Evolutionary conservation across 2,329 filamentous ascomycete species (phyloP).

Genomic region (Dothideomycetes sp.): DNA sequence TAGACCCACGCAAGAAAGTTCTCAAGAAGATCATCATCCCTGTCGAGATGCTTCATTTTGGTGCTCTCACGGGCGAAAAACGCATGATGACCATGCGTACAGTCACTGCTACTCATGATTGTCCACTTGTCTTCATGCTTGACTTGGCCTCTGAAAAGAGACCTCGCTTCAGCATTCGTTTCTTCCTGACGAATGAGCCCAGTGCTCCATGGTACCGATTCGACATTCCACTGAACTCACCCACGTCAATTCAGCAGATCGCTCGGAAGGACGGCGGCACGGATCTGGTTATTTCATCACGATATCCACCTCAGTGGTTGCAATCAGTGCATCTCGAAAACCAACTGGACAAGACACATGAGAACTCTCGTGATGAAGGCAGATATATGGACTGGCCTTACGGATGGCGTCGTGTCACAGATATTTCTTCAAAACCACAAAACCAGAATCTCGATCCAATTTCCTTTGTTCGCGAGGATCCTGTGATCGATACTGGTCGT

Average conservation of each 20-base stretch:
- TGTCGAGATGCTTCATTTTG: conserved; percentile 47
- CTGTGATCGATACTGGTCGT: conserved; percentile 32
- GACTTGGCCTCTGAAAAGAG: conserved; percentile 5
- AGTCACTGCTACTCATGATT: conserved; percentile 16
- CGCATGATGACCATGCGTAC: conserved; percentile 53
- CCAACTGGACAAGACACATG: conserved; percentile 28
- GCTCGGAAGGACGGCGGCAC: background rate
- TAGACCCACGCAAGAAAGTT: conserved; percentile 5
- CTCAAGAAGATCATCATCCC: conserved; percentile 18
- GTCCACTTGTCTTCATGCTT: conserved; percentile 11
- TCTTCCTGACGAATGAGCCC: conserved; percentile 6
- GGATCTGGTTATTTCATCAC: conserved; percentile 27
- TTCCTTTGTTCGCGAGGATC: conserved; percentile 6
- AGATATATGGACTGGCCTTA: conserved; percentile 46
- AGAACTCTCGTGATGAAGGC: conserved; percentile 32
- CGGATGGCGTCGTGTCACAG: conserved; percentile 55
- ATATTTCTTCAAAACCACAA: conserved; percentile 42
- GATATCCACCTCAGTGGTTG: conserved; percentile 31
- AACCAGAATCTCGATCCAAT: conserved; percentile 9
- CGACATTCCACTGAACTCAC: conserved; percentile 3
- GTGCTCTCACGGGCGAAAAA: conserved; percentile 45
- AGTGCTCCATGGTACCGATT: conserved; percentile 3
- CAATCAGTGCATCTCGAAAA: conserved; percentile 23
- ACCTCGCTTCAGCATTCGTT: conserved; percentile 13
- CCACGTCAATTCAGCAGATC: conserved; percentile 3